Evolutionary conservation across 2,329 filamentous ascomycete genomes (phyloP), one percentile per base, ranked within the genome.

Genomic region (Pseudogymnoascus destructans): DNA sequence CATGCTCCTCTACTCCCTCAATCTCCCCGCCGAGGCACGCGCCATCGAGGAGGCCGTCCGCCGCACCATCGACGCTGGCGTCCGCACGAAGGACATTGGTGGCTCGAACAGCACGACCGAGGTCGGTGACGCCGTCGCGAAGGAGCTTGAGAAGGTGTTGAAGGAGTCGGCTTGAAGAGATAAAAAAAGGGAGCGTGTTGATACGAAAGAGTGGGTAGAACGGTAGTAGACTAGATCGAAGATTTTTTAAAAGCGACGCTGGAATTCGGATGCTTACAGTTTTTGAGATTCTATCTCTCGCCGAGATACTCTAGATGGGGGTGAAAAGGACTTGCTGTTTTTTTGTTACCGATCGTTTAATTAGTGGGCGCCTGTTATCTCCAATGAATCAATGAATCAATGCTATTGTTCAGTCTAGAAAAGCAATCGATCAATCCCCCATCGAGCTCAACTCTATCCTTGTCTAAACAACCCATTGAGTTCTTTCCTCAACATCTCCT

Each of bases 1-100:
- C 90, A 88, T 98, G 85, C 80, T 96, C 68, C 86, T 89, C 69
- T 97, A 96, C 78, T 95, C 90, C 11, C 81, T 97, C 60, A 82
- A 84, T 67, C 81, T 91, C 64, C 83, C 86, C 27, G 78, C 82
- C 56, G 85, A 96, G 72, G 87, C 91, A 32, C 79, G 81, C 61
- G 82, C 84, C 55, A 82, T 96, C 62, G 90, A 96, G 74, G 79
- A 84, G 61, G 90, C 91, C 3, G 90, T 95, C 56, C 80, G 81
- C 69, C 81, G 79, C 58, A 86, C 88, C 57, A 86, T 96, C 63
- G 90, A 96, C 70, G 79, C 76, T 58, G 89, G 89, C 33, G 73
- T 91, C 54, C 78, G 83, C 62, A 96, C 92, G 13, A 85, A 81
- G 70, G 92, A 97, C 70, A 87, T 97, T 64, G 89, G 89, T 54